These are phyloP conservation scores for Coelastrella sp. DNA, from an alignment of 139 green algal species.

Conservation along the genomic window DNA sequence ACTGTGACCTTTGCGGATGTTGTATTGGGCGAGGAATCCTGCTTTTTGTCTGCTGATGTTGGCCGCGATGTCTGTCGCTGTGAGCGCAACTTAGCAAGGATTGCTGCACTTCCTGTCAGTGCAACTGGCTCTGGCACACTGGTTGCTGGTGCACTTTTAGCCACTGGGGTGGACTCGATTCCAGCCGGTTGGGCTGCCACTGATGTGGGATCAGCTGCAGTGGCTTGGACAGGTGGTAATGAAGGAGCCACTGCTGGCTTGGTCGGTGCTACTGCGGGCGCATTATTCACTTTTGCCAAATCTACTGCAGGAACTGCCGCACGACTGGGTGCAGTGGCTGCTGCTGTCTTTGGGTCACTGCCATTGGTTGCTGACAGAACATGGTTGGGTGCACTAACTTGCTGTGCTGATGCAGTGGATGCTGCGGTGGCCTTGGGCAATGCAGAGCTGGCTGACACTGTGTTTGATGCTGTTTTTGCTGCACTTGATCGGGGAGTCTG, in stretches of 20 bases:
- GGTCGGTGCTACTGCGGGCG: conserved; percentile 1
- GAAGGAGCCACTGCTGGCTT: conserved; percentile 2
- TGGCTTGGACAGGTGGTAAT: neutral
- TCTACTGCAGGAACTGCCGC: conserved; percentile 16
- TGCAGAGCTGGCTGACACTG: neutral
- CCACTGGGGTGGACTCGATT: too few relatives aligned
- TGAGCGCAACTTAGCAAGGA: conserved; percentile 58
- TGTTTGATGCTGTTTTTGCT: conserved; percentile 4
- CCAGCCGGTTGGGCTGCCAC: too few relatives aligned
- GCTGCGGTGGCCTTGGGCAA: neutral
- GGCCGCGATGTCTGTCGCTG: conserved; percentile 15
- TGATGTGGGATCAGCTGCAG: neutral
- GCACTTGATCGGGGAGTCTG: neutral
- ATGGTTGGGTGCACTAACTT: neutral
- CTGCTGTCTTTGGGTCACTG: conserved; percentile 7
- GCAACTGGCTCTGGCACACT: conserved; percentile 22
- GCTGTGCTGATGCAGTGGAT: neutral
- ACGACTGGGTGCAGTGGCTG: neutral
- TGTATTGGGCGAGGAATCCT: neutral
- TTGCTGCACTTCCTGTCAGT: conserved; percentile 63
- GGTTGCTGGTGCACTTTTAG: too few relatives aligned
- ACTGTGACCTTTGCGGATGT: conserved; percentile 59
- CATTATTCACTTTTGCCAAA: neutral
- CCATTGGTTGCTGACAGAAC: neutral
- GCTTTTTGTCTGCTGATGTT: neutral